Evolutionary conservation across 73 alveolate species (phyloP).

Genomic region (Durusdinium trenchii): DNA sequence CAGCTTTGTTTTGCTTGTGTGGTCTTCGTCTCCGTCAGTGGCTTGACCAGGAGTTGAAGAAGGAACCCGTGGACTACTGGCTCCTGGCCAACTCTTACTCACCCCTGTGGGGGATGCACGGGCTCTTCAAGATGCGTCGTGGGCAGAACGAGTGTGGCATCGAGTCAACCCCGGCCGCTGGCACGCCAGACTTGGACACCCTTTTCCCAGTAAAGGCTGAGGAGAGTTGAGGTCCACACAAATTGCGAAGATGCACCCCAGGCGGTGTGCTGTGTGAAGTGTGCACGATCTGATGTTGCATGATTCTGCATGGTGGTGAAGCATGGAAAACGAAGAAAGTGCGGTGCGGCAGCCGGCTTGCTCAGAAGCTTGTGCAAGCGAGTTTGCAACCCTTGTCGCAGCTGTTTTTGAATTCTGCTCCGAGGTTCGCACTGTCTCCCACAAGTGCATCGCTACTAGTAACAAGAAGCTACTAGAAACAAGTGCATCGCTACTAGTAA

Average conservation of each 20-base stretch:
- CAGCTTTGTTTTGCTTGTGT: background rate
- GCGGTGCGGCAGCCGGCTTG: too few relatives aligned
- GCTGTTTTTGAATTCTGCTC: background rate
- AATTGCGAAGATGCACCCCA: background rate
- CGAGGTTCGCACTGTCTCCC: background rate
- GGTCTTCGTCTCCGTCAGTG: background rate
- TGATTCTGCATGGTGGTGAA: background rate
- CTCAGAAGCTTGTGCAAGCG: too few relatives aligned
- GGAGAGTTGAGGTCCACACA: background rate
- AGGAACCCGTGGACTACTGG: constrained; percentile 96
- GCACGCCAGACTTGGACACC: constrained; percentile 52
- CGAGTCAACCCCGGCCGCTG: constrained; percentile 89
- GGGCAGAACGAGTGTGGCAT: constrained; percentile 80
- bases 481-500: too few relatives aligned
- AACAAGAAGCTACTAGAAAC: too few relatives aligned
- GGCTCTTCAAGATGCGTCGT: constrained; percentile 92
- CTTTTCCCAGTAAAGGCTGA: background rate
- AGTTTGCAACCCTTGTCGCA: background rate
- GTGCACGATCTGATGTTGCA: background rate
- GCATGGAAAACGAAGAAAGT: too few relatives aligned
- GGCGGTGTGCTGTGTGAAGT: too few relatives aligned
- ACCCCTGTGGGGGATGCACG: constrained; percentile 97
- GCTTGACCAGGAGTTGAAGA: constrained; percentile 35
- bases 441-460: too few relatives aligned
- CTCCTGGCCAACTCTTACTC: constrained; percentile 97